Conservation (phyloP, 495 filamentous ascomycete genomes). For the Saxophila tyrrhenica region DNA sequence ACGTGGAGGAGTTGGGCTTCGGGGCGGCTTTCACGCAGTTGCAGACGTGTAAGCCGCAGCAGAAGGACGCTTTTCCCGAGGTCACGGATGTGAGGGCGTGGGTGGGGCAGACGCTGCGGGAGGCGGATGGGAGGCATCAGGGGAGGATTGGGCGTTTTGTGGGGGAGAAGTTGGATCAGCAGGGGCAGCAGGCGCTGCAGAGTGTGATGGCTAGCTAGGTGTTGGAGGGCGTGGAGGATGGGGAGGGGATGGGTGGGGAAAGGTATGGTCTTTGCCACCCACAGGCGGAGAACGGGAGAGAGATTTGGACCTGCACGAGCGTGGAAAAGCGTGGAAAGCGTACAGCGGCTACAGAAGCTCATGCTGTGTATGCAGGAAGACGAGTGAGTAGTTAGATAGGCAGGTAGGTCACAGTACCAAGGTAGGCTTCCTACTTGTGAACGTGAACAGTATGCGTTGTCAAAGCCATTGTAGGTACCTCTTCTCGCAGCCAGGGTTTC, state of each 20-base stretch:
- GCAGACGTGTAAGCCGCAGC: conserved; percentile 64
- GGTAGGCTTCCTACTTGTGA: background rate
- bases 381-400: background rate
- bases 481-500: too few relatives aligned
- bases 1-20: conserved; percentile 89
- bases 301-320: too few relatives aligned
- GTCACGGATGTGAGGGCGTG: conserved; percentile 67
- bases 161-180: conserved; percentile 44
- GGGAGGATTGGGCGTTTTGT: conserved; percentile 48
- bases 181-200: conserved; percentile 43
- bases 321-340: too few relatives aligned
- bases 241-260: background rate
- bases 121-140: conserved; percentile 43
- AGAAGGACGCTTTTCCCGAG: conserved; percentile 69
- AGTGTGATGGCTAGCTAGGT: conserved; percentile 39
- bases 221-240: background rate
- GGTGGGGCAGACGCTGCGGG: conserved; percentile 62
- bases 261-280: too few relatives aligned
- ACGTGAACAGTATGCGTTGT: too few relatives aligned
- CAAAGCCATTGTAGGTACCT: too few relatives aligned
- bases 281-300: too few relatives aligned
- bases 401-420: background rate
- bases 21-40: conserved; percentile 86
- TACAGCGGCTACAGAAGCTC: background rate
- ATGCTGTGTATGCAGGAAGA: background rate